These are phyloP conservation scores for Zelopaecilomyces penicillatus DNA, from an alignment of 2,329 filamentous ascomycete species.

Conservation along the genomic window DNA sequence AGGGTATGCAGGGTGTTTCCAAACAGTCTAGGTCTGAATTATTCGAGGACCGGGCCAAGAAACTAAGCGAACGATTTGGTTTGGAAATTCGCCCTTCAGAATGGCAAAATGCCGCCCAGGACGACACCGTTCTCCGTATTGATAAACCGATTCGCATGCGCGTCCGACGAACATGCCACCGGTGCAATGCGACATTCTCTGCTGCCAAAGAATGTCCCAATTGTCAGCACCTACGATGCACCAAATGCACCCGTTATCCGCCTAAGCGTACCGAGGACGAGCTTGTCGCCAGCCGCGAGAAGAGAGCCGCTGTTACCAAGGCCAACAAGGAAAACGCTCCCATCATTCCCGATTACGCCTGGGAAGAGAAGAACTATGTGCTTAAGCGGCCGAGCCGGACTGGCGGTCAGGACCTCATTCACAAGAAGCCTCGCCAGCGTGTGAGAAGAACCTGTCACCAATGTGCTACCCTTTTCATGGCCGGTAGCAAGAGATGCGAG, in stretches of 20 bases:
- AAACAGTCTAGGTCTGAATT: constrained; percentile 42
- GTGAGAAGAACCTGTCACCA: constrained; percentile 69
- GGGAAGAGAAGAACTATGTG: constrained; percentile 37
- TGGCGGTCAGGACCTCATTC: constrained; percentile 62
- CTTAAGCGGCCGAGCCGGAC: constrained; percentile 57
- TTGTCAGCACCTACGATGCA: constrained; percentile 76
- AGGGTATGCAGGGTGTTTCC: constrained; percentile 23
- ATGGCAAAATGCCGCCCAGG: constrained; percentile 39
- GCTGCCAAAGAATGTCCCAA: constrained; percentile 62
- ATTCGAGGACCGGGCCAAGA: constrained; percentile 48
- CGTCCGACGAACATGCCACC: constrained; percentile 71
- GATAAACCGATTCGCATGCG: constrained; percentile 73
- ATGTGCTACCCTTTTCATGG: constrained; percentile 56
- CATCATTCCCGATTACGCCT: constrained; percentile 42
- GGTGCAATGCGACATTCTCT: constrained; percentile 68
- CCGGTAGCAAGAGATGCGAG: constrained; percentile 53
- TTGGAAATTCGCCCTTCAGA: constrained; percentile 47
- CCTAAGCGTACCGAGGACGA: constrained; percentile 52
- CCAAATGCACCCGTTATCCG: constrained; percentile 69
- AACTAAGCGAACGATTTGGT: constrained; percentile 46
- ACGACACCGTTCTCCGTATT: constrained; percentile 52
- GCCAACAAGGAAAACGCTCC: constrained; percentile 49
- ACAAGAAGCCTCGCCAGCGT: constrained; percentile 63
- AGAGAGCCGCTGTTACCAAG: constrained; percentile 40
- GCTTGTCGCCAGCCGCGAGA: constrained; percentile 43